Evolutionary conservation across 768 basidiomycete species (phyloP), one percentile per base, ranked within the genome.

Genomic region (Lactifluus piperatus): DNA sequence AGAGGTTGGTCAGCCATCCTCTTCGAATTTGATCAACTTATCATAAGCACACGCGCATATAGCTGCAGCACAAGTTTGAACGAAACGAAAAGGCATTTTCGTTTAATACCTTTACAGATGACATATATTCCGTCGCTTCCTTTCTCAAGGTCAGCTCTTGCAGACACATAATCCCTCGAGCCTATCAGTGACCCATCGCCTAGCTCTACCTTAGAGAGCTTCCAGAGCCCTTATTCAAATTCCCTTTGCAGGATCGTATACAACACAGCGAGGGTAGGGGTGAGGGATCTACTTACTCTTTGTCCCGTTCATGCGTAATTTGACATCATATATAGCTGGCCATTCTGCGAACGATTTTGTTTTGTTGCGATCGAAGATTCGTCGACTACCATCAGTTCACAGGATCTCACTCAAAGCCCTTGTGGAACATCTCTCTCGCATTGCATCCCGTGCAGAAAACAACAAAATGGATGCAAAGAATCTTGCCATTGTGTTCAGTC

Each of bases 391-490:
- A 1, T 71, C 81, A 2, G 82, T 95, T 39, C 94, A 95, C 66
- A 88, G 92, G 65, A 86, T 87, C 6, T 91, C 91, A 0, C 78
- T 95, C 60, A 88, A 82, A 64, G 81, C 84, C 9, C 68, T 94
- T 27, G 71, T 94, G 20, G 93, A 94, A 63, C 94, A 95, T 70
- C 80, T 97, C 18, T 75, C 85, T 3, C 79, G 85, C 14, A 83
- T 97, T 14, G 80, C 83, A 3, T 74, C 83, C 5, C 76, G 76
- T 36, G 76, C 77, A 22, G 83, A 85, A 27, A 84, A 80, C 68
- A 97, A 94, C 69, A 95, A 94, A 72, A 97, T 97, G 94, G 94
- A 93, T 66, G 77, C 85, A 3, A 92, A 86, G 76, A 97, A 95
- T 68, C 75, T 97, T 24, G 90, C 92, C 3, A 94, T 97, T 48